Evolutionary conservation across 805 yeast genomes (phyloP).

Genomic region (Lipomyces mesembrius): DNA sequence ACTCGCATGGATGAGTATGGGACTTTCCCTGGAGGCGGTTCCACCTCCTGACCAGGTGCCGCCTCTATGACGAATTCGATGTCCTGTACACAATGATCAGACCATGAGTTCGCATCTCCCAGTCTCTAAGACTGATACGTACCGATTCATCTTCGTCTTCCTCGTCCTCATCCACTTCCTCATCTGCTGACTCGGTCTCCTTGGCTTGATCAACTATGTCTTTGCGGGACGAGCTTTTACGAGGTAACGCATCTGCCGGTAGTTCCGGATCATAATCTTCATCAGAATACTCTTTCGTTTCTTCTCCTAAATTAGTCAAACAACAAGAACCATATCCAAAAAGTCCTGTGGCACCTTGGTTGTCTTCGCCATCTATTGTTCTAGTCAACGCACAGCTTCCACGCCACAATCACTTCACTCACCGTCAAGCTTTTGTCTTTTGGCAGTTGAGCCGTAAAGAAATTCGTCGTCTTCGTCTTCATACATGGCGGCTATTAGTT

Average conservation of each 20-base stretch:
- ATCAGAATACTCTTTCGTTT: not conserved
- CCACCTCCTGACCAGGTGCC: constrained; percentile 43
- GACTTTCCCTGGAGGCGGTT: constrained; percentile 41
- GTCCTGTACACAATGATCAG: constrained; percentile 51
- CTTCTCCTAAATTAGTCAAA: not conserved
- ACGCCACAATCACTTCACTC: constrained; percentile 8
- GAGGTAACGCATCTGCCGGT: constrained; percentile 5
- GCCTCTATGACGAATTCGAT: constrained; percentile 80
- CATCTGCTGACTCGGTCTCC: constrained; percentile 40
- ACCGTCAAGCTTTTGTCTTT: constrained; percentile 42
- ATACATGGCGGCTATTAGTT: constrained; percentile 7
- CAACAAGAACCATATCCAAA: not conserved
- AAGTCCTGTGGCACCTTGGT: not conserved
- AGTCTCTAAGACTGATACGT: constrained; percentile 13
- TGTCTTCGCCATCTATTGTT: not conserved
- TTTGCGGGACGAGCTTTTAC: not conserved
- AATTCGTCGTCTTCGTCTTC: constrained; percentile 73
- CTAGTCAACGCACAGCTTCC: not conserved
- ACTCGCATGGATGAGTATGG: constrained; percentile 43
- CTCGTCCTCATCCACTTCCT: constrained; percentile 51
- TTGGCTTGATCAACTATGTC: constrained; percentile 14
- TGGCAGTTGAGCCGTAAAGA: constrained; percentile 56
- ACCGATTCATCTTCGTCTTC: constrained; percentile 54
- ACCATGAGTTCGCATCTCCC: constrained; percentile 42
- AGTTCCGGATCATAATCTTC: constrained; percentile 8